Base-by-base conservation (phyloP, 352 stramenopile species). In the Phytopythium helicoides region DNA sequence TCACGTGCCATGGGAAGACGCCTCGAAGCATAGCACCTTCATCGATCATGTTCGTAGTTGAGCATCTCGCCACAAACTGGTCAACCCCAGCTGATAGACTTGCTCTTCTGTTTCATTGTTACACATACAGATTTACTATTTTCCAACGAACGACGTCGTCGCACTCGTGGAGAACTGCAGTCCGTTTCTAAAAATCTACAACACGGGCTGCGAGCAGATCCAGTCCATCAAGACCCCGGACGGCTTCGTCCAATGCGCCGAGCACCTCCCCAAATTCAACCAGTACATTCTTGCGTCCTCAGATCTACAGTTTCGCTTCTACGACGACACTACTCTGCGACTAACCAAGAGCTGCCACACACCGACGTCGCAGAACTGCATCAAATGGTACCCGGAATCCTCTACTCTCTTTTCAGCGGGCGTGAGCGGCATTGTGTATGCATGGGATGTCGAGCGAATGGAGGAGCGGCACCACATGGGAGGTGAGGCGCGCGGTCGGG, bases 111-210 rank as follows among this genome's bases (percentile, higher is more conserved):
- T n/a, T n/a, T n/a, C n/a, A n/a, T n/a, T n/a, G n/a, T n/a, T n/a
- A n/a, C n/a, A n/a, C n/a, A n/a, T n/a, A n/a, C 52, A 80, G 59
- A 85, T 92, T 47, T 93, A 94, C 64, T 95, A 90, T 56, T 94
- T 92, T 47, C 68, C 80, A 15, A 66, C 62, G 18, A 87, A 77
- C 46, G 73, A 94, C 45, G 54, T 75, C 18, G 60, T 95, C 6
- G 85, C 73, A 26, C 68, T 92, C 33, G 70, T 89, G 18, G 87
- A 96, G 62, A 87, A 67, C 65, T 85, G 81, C 54, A 88, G 72
- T 33, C 66, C 79, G 15, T 66, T 79, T 33, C 66, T 96, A 46
- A 92, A 93, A 48, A 68, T 96, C 35, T 96, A 95, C 79, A 84
- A 91, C 62, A 54, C 70, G 22, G 76, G 87, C 31, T 87, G 86